These are phyloP conservation scores for Epicoccum sorghinum DNA, from an alignment of 2,329 filamentous ascomycete species.

Conservation along the genomic window DNA sequence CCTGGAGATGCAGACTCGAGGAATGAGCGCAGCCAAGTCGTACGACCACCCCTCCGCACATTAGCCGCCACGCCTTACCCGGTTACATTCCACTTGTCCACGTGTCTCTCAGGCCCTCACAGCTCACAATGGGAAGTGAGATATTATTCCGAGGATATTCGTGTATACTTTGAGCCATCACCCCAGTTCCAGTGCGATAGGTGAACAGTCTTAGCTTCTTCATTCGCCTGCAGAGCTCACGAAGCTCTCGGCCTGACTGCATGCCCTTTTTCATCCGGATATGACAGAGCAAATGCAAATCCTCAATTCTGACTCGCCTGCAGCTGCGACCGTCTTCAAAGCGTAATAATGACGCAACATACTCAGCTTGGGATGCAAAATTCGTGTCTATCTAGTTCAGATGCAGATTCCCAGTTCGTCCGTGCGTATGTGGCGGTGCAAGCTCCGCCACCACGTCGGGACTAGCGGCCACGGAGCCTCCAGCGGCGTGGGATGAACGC, in stretches of 20 bases:
- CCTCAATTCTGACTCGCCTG: not conserved
- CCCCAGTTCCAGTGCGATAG: no score
- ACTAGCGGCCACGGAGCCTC: slow-evolving; percentile 6
- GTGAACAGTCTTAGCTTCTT: not conserved
- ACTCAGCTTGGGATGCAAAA: not conserved
- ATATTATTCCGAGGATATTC: no score
- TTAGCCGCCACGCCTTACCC: not conserved
- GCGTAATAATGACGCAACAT: slow-evolving; percentile 1
- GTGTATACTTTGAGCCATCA: no score
- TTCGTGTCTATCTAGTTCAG: not conserved
- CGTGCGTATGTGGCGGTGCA: slow-evolving; percentile 16
- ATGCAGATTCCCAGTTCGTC: not conserved
- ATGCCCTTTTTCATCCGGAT: not conserved
- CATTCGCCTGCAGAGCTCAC: not conserved
- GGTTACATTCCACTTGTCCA: not conserved
- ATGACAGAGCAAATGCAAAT: not conserved
- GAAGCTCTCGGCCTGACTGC: not conserved
- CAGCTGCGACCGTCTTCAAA: no score
- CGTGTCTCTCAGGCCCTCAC: not conserved
- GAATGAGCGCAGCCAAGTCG: not conserved
- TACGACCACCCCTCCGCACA: not conserved
- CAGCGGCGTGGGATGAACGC: not conserved
- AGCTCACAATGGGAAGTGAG: not conserved
- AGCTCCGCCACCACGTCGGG: not conserved
- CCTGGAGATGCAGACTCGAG: not conserved